Conservation (phyloP, 1,284 basidiomycete species). For the Hypsizygus ulmarius region DNA sequence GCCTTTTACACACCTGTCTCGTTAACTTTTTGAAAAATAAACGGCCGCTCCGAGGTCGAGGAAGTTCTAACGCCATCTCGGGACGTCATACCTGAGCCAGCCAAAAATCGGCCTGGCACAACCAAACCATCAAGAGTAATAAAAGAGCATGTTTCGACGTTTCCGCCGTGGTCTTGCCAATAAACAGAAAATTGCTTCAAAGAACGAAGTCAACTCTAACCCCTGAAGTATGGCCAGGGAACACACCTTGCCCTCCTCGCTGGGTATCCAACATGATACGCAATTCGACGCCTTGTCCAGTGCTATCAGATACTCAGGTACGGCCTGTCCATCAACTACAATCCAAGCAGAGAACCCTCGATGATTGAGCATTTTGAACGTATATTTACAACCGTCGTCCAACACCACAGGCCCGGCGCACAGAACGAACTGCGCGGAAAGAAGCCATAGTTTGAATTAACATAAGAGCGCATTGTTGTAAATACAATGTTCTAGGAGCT, state of each 20-base stretch:
- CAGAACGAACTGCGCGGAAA: no score
- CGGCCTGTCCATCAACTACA: slow-evolving; percentile 40
- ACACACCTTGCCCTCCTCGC: slow-evolving; percentile 52
- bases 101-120: slow-evolving; percentile 58
- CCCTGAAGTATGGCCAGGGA: not conserved
- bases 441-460: no score
- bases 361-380: slow-evolving; percentile 47
- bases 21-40: slow-evolving; percentile 47
- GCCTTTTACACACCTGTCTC: slow-evolving; percentile 29
- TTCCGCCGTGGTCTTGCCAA: slow-evolving; percentile 58
- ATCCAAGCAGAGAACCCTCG: slow-evolving; percentile 68
- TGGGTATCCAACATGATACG: slow-evolving; percentile 64
- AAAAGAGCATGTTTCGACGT: slow-evolving; percentile 51
- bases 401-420: no score
- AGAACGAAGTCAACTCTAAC: not conserved
- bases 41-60: slow-evolving; percentile 49
- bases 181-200: slow-evolving; percentile 52
- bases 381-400: not conserved
- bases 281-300: slow-evolving; percentile 41
- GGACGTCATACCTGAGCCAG: slow-evolving; percentile 47
- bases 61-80: slow-evolving; percentile 47
- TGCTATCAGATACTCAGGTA: slow-evolving; percentile 52
- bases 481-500: no score
- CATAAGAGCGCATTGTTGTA: no score
- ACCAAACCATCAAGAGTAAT: slow-evolving; percentile 57